A percentile compares a stretch with the other conserved stretches of the same genome.
Evolutionary conservation across 2,329 filamentous ascomycete species (phyloP).

Genomic region (Ceratocystis colombiana): DNA sequence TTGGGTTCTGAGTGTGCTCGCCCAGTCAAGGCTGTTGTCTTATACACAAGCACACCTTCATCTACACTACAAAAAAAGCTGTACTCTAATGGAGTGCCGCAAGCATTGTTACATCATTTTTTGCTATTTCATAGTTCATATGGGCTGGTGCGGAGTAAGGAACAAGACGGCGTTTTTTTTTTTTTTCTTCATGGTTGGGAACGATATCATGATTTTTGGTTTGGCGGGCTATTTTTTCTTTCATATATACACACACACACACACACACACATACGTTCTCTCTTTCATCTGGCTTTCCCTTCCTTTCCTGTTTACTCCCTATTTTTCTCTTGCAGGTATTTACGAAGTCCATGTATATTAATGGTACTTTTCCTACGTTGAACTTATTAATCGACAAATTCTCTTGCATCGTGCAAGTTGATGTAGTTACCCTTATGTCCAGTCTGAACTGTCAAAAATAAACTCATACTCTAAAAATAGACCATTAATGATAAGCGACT

Average conservation of each 20-base stretch:
- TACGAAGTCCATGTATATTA: conserved; percentile 4
- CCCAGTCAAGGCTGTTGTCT: neutral
- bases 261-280: neutral
- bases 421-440: neutral
- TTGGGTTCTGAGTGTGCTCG: neutral
- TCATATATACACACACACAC: neutral
- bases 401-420: neutral
- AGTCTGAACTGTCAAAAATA: conserved; percentile 14
- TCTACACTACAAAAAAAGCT: conserved; percentile 14
- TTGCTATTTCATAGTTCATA: neutral
- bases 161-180: conserved; percentile 9
- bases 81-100: neutral
- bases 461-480: conserved; percentile 6
- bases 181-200: neutral
- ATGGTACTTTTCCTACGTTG: conserved; percentile 3
- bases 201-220: neutral
- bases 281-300: neutral
- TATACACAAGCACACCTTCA: conserved; percentile 7
- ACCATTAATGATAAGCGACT: neutral
- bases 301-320: too few relatives aligned
- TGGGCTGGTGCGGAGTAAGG: neutral
- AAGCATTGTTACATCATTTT: neutral
- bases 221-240: conserved; percentile 2
- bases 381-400: neutral
- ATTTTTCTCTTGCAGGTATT: conserved; percentile 3